Evolutionary conservation across 2,329 filamentous ascomycete genomes (phyloP).

Genomic region (Orbilia ellipsospora): DNA sequence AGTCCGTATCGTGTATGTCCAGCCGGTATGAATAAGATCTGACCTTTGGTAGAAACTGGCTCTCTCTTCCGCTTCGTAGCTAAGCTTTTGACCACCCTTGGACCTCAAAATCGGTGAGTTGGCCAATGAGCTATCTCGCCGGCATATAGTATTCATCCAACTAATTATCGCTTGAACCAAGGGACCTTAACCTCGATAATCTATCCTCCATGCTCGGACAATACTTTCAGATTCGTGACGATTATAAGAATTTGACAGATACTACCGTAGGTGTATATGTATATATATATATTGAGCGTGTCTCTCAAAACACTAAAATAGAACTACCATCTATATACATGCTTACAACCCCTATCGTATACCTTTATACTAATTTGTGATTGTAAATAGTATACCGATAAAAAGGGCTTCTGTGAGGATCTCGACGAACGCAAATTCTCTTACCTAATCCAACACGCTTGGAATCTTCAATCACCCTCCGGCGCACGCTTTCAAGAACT

Average conservation of each 20-base stretch:
- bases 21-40: not conserved
- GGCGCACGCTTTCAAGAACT: not conserved
- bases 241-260: conserved; percentile 59
- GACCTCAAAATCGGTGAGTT: not conserved
- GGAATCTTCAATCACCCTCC: not conserved
- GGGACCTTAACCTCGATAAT: conserved; percentile 56
- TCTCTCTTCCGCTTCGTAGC: conserved; percentile 57
- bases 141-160: too few relatives aligned
- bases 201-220: conserved; percentile 55
- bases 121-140: not conserved
- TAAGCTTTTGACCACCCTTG: conserved; percentile 54
- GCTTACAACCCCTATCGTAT: too few relatives aligned
- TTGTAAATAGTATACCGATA: conserved; percentile 1
- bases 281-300: too few relatives aligned
- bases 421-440: conserved; percentile 25
- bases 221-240: conserved; percentile 60
- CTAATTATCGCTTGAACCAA: not conserved
- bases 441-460: conserved; percentile 13
- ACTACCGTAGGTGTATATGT: too few relatives aligned
- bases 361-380: not conserved
- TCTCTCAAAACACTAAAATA: too few relatives aligned
- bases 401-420: conserved; percentile 21
- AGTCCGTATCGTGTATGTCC: conserved; percentile 4
- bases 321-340: too few relatives aligned
- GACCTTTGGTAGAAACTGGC: conserved; percentile 51